These are phyloP conservation scores for Athelia psychrophila DNA, from an alignment of 1,284 basidiomycete genomes.

Conservation along the genomic window DNA sequence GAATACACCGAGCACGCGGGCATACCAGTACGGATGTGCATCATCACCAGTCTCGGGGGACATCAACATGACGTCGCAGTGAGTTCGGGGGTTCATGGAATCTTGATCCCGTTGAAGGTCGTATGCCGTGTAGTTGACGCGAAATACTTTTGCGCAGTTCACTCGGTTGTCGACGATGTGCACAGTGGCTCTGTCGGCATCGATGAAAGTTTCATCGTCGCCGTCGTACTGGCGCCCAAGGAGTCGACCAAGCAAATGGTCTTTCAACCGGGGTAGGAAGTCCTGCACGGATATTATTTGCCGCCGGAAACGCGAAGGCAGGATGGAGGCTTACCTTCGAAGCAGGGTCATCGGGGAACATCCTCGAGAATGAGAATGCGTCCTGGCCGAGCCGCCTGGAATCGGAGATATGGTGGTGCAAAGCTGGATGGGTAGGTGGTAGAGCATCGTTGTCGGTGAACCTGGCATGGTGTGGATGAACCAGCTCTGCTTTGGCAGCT, in stretches of 20 bases:
- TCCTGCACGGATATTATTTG: not conserved
- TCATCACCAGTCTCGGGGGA: constrained; percentile 1
- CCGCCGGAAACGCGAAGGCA: not conserved
- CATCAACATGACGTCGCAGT: constrained; percentile 14
- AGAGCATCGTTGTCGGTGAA: constrained; percentile 15
- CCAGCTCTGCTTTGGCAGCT: not conserved
- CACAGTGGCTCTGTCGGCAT: not conserved
- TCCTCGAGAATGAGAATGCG: not conserved
- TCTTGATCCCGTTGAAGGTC: constrained; percentile 11
- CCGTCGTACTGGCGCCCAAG: not conserved
- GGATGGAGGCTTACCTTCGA: not conserved
- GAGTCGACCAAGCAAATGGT: not conserved
- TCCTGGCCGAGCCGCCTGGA: constrained; percentile 6
- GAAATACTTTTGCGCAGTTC: constrained; percentile 25
- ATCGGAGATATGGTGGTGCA: constrained; percentile 21
- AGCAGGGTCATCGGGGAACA: constrained; percentile 9
- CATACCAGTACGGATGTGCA: constrained; percentile 32
- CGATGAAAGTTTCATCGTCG: not conserved
- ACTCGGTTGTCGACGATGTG: constrained; percentile 3
- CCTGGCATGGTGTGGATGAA: constrained; percentile 2
- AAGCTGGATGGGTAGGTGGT: constrained; percentile 8
- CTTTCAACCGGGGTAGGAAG: not conserved
- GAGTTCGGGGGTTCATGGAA: constrained; percentile 11
- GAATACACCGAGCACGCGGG: constrained; percentile 29
- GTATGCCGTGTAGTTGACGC: constrained; percentile 15